phyloP scores from a whole-genome alignment of 2,329 filamentous ascomycete species.

The Calonectria pauciramosa region DNA sequence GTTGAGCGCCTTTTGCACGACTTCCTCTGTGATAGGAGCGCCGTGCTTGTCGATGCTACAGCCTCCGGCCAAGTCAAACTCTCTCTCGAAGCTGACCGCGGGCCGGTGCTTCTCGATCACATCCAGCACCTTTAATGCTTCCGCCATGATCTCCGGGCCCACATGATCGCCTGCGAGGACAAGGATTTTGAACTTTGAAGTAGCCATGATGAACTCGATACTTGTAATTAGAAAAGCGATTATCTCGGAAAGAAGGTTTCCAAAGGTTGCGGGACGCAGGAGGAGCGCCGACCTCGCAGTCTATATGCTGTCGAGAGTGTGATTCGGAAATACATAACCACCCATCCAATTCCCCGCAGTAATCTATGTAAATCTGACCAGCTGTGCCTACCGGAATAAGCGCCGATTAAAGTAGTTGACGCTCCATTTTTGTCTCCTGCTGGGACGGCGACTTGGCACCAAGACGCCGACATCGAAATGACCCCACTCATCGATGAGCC shows the following conservation, averaged over 20 bases:
- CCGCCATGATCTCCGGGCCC: constrained; percentile 61
- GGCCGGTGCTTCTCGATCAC: constrained; percentile 52
- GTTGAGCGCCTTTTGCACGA: constrained; percentile 55
- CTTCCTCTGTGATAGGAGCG: constrained; percentile 57
- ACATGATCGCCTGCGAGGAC: constrained; percentile 62
- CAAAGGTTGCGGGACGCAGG: neutral
- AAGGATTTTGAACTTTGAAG: constrained; percentile 50
- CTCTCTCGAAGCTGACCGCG: constrained; percentile 46
- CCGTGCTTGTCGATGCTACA: constrained; percentile 60
- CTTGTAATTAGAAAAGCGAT: too few relatives aligned
- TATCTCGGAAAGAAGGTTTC: neutral
- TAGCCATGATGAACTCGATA: neutral
- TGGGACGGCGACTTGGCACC: neutral
- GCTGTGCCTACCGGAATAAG: neutral
- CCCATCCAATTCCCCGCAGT: constrained; percentile 2
- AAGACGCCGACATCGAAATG: neutral
- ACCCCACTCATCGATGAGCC: neutral
- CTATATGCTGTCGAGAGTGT: neutral
- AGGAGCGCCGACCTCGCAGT: neutral
- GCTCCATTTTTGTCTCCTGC: neutral
- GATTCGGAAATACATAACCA: constrained; percentile 12
- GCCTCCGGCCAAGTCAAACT: constrained; percentile 49
- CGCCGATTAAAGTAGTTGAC: neutral
- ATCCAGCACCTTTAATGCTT: constrained; percentile 62
- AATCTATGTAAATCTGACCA: constrained; percentile 1